Base-by-base conservation (phyloP, 306 rosid species). In the Vachellia pachyceras region DNA sequence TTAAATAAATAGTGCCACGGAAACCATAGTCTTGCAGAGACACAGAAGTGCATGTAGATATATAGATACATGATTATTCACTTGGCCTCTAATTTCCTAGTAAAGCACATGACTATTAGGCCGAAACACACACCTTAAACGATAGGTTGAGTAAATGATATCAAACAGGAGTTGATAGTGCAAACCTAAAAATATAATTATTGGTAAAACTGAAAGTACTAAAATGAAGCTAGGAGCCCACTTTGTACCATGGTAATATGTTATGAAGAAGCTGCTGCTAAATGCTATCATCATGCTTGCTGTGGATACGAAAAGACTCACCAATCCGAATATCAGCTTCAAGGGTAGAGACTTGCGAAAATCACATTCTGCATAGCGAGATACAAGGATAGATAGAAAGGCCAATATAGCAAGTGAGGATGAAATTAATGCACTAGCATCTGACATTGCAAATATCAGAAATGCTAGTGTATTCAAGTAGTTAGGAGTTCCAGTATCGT, bases 281-380 rank as follows among this genome's bases (percentile, higher is more conserved):
- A 60, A 60, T 11, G 67, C 17, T 11, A 60, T 60, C 67, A 60
- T 60, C 67, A 60, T 60, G 39, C 67, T 60, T 5, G 67, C 0
- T 12, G 35, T 11, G 6, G 39, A 60, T 8, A 60, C 0, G 77
- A 85, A 84, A 0, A 90, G 80, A 0, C 79, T 42, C 1, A 87
- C 0, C 3, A 90, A 11, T 71, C 92, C 94, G 22, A 7, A 17
- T 39, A 88, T 79, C 75, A 90, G 41, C 87, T 83, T 90, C 13
- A 42, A 2, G 0, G 94, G 94, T 6, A 90, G 50, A 9, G 88
- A 82, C 46, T 18, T 75, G 36, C 80, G 57, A 33, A 90, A 90
- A 52, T 90, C 91, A 1, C 78, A 11, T 71, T 82, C 86, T 0
- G 86, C 83, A 2, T 60, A 60, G 13, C 67, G 37, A 4, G 67